Evolutionary conservation across 2,329 filamentous ascomycete species (phyloP), one percentile per base, ranked within the genome.

Genomic region (Anthostomella pinea): DNA sequence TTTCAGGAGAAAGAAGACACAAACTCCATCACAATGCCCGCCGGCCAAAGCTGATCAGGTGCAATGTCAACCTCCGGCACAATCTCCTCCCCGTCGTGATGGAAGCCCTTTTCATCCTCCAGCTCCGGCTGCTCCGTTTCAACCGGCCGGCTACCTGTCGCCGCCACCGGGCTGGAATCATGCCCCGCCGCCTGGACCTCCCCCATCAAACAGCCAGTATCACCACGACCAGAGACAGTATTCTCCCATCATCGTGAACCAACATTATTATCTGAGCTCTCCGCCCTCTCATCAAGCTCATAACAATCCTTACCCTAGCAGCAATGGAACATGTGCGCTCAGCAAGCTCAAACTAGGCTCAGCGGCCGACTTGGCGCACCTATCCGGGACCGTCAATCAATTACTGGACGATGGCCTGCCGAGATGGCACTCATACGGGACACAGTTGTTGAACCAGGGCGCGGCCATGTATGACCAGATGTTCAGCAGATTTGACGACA

Each of bases 401-500:
- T 47, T 68, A 6, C 60, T 72, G 35, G 67, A 71, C 30, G 65
- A 73, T 39, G 62, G 65, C 2, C 47, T 71, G 15, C 58, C 68
- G 6, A 54, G 56, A 26, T 70, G 67, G 62, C 67, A 73, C 27
- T 53, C 54, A 9, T 59, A 65, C 23, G 63, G 63, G 13, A 63
- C 65, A 1, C 67, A 71, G 47, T 58, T 73, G 17, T 54, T 69
- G 26, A 66, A 67, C 44, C 68, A 72, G 46, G 63, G 64, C 5
- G 65, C 67, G 10, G 64, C 66, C 5, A 59, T 78, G 13, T 79
- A 70, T 49, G 77, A 85, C 51, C 65, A 78, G 36, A 74, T 88
- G 30, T 75, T 70, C 10, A 67, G 68, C 3, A 79, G 79, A 34
- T 73, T 90, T 42, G 75, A 87, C 56, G 65, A 77, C 28, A 71